A percentile compares a stretch with the other conserved stretches of the same genome.
Conservation (phyloP, 1,284 basidiomycete species). For the Rhizoctonia solani region DNA sequence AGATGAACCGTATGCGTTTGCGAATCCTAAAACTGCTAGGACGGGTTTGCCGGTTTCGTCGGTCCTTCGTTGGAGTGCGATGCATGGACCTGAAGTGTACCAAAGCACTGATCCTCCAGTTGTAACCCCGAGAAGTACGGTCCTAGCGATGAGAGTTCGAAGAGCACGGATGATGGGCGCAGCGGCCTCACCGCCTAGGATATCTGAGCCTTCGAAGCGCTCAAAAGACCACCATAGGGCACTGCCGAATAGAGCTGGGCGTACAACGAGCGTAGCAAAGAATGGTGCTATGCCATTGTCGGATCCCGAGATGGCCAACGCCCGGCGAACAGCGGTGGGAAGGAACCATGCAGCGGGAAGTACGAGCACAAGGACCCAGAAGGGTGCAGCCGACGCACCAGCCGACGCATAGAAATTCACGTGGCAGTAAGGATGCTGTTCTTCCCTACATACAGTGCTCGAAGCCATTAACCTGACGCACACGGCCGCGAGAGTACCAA, state of each 20-base stretch:
- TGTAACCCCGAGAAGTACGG: conserved; percentile 56
- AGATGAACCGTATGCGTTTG: conserved; percentile 86
- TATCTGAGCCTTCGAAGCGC: conserved; percentile 59
- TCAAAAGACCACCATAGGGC: conserved; percentile 79
- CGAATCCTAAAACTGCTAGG: conserved; percentile 80
- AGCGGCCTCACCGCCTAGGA: conserved; percentile 38
- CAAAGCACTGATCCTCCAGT: conserved; percentile 66
- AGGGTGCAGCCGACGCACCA: conserved; percentile 65
- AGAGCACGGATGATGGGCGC: conserved; percentile 52
- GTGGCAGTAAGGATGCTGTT: conserved; percentile 84
- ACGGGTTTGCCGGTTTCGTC: conserved; percentile 34
- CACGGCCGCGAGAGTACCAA: conserved; percentile 67
- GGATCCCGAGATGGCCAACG: conserved; percentile 70
- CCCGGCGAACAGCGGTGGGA: conserved; percentile 61
- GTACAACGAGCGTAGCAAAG: conserved; percentile 64
- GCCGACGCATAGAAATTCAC: conserved; percentile 85
- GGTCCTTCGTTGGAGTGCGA: conserved; percentile 55
- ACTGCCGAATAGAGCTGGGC: conserved; percentile 61
- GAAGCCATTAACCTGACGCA: conserved; percentile 73
- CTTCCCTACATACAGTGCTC: conserved; percentile 90
- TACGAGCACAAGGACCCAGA: conserved; percentile 58
- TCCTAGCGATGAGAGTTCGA: conserved; percentile 67
- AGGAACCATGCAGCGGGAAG: conserved; percentile 61
- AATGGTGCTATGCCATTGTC: conserved; percentile 71
- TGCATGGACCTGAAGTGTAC: conserved; percentile 71